Evolutionary conservation across 768 basidiomycete species (phyloP), one percentile per base, ranked within the genome.

Genomic region (Strobilomyces confusus): DNA sequence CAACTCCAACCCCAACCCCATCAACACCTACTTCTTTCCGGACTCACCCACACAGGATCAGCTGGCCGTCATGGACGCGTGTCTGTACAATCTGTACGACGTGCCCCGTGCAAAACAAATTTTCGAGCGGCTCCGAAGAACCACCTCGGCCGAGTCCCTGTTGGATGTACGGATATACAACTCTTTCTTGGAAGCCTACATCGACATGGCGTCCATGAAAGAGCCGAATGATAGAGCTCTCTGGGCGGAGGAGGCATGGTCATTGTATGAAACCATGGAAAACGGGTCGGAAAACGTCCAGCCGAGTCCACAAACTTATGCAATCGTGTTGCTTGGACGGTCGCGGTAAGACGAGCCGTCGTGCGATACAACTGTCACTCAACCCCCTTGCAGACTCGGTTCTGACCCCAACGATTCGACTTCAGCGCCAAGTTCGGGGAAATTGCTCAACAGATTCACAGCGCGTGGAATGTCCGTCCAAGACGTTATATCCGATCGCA

Each of bases 21-120:
- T 69, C 13, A 74, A 79, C 58, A 77, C 79, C 56, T 57, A 77
- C 47, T 82, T 80, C 71, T 90, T 83, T 68, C 76, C 79, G 5
- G 81, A 89, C 65, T 81, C 89, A 0, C 67, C 72, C 0, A 82
- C 85, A 0, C 80, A 84, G 42, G 89, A 92, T 66, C 75, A 80
- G 50, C 66, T 90, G 12, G 83, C 88, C 0, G 79, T 95, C 57
- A 88, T 95, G 71, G 84, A 89, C 60, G 89, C 91, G 5, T 95
- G 93, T 65, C 71, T 95, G 13, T 79, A 86, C 66, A 81, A 87
- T 57, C 63, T 81, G 3, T 83, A 86, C 66, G 89, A 93, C 65
- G 82, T 93, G 0, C 75, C 79, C 0, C 86, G 93, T 6, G 92
- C 92, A 8, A 82, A 82, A 57, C 72, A 75, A 34, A 79, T 95